phyloP scores from a whole-genome alignment of 768 basidiomycete genomes.

The Peribolospora kevripleyi region DNA sequence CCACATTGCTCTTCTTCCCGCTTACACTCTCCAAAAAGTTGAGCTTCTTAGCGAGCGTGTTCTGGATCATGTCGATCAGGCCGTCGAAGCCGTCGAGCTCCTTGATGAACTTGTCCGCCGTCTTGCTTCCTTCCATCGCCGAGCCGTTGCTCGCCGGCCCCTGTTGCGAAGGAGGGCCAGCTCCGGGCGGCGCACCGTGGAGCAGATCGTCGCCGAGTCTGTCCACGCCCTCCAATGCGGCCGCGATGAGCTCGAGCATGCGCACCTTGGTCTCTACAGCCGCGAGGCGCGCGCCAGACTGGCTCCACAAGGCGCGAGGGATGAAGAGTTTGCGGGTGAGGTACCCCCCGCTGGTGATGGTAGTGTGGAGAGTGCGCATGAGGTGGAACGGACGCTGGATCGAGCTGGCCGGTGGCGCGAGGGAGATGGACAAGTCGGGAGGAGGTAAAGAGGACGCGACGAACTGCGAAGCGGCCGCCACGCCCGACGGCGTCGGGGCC shows the following conservation, averaged over 20 bases:
- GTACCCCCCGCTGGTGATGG: slow-evolving; percentile 57
- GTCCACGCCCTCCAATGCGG: slow-evolving; percentile 56
- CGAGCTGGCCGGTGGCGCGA: slow-evolving; percentile 12
- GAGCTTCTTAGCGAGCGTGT: slow-evolving; percentile 12
- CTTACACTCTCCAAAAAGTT: slow-evolving; percentile 39
- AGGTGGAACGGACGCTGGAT: slow-evolving; percentile 70
- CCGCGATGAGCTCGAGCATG: slow-evolving; percentile 51
- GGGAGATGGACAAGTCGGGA: not conserved
- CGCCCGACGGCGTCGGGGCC: not conserved
- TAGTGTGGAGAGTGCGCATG: slow-evolving; percentile 30
- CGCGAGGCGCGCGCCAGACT: slow-evolving; percentile 59
- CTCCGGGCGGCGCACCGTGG: not conserved
- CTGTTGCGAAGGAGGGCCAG: too few species aligned
- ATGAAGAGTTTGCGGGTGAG: slow-evolving; percentile 65
- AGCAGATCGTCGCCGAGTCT: slow-evolving; percentile 34
- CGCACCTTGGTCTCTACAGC: slow-evolving; percentile 67
- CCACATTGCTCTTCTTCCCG: slow-evolving; percentile 45
- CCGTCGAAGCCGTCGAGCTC: slow-evolving; percentile 75
- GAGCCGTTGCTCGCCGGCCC: not conserved
- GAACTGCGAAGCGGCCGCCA: not conserved
- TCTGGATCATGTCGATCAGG: slow-evolving; percentile 33
- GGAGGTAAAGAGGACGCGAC: not conserved
- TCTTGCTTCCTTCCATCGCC: not conserved
- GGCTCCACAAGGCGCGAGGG: slow-evolving; percentile 73
- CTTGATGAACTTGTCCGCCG: slow-evolving; percentile 52